These are phyloP conservation scores for Tieghemostelium lacteum DNA, from an alignment of 78 protist species.

Conservation along the genomic window DNA sequence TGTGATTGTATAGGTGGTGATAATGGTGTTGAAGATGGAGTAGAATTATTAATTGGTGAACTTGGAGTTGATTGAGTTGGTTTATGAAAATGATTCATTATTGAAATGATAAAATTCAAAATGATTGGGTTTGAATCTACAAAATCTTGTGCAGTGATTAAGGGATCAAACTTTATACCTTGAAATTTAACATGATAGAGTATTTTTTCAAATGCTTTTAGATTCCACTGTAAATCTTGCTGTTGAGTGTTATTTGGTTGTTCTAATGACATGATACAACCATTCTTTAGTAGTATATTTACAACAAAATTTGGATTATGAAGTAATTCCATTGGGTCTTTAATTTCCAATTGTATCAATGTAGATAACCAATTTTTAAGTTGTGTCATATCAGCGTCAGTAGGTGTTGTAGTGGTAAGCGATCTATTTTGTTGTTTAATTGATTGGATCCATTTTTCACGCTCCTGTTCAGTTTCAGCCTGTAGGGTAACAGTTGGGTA, in stretches of 20 bases:
- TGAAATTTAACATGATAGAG: neutral
- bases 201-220: neutral
- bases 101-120: neutral
- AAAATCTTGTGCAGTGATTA: neutral
- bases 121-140: neutral
- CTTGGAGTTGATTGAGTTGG: neutral
- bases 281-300: neutral
- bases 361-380: neutral
- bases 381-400: neutral
- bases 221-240: neutral
- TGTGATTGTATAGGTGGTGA: neutral
- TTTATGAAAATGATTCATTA: conserved; percentile 28
- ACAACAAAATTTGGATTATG: conserved; percentile 18
- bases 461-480: conserved; percentile 53
- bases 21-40: neutral
- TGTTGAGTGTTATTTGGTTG: neutral
- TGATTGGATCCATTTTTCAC: conserved; percentile 10
- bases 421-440: conserved; percentile 10
- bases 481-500: conserved; percentile 6
- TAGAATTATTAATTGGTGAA: neutral
- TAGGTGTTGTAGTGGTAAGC: conserved; percentile 14
- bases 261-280: neutral
- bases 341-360: neutral
- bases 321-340: conserved; percentile 13
- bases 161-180: conserved; percentile 13